Base-by-base conservation (phyloP, 2,329 filamentous ascomycete species). In the Scorias spongiosa region DNA sequence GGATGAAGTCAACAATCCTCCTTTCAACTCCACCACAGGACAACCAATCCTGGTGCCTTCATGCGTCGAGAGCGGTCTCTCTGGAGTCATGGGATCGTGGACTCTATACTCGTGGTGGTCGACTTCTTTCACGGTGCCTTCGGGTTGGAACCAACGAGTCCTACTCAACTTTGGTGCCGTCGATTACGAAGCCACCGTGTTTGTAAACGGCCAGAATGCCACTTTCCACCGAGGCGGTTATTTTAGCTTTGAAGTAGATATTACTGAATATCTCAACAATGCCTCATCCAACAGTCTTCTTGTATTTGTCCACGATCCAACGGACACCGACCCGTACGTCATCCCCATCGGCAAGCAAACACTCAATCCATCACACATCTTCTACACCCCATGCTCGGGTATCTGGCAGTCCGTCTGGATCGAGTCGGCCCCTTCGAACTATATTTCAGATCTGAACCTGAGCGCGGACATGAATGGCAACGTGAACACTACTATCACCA, bases 361-460 rank as follows among this genome's bases (percentile, higher is more conserved):
- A 7, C 45, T 58, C 76, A 81, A 72, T 54, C 74, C 75, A 1
- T 75, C 77, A 55, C 75, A 72, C 53, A 84, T 84, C 49, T 84
- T 81, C 58, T 84, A 84, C 57, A 75, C 74, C 1, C 75, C 81
- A 0, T 84, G 80, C 61, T 80, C 76, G 37, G 81, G 81, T 9
- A 84, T 85, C 49, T 85, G 81, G 81, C 80, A 84, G 54, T 72
- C 71, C n/a, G 80, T 84, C 0, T 85, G 80, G 80, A 64, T 85
- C 4, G 76, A 79, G 55, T 67, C 72, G n/a, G 76, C 72, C 0
- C 75, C 80, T 0, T 48, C 61, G 0, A 68, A 72, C 41, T 65
- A 78, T 50, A 72, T 84, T 44, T 72, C 70, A 0, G 66, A 71
- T 36, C 61, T 84, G 2, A 74, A 82, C 48, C 54, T 84, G 12